Evolutionary conservation across 192 early-diverging fungal genomes (phyloP), one percentile per base, ranked within the genome.

Genomic region (Chytriomyces hyalinus): DNA sequence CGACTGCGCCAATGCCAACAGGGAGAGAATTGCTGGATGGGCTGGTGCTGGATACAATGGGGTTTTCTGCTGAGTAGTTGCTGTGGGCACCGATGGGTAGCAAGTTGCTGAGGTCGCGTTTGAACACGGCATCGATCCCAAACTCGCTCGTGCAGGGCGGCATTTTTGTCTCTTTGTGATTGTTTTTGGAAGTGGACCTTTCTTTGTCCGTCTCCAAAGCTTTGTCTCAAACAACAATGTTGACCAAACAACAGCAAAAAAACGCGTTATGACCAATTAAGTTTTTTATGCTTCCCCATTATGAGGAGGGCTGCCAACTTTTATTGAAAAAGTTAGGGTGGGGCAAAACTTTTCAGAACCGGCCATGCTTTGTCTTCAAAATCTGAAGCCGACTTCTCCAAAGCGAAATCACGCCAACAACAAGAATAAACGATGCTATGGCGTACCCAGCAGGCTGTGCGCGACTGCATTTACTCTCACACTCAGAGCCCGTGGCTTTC

Each of bases 1-100:
- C 71, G 43, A 62, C 15, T 6, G 62, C 60, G 6, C 71, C 71
- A 17, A 47, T 47, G 9, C 59, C 71, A 15, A 62, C 67, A 13
- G 63, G 63, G 24, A 65, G 11, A 6, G 63, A 13, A 15, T 13
- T n/a, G 53, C 11, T 26, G 20, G 15, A 65, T 60, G 15, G 57
- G 22, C 3, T 22, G 15, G 15, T 60, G 15, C 17, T 17, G 1
- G 57, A 60, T 22, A 60, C 57, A n/a, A 5, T 22, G 17, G 57
- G 15, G 22, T 60, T 60, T 4, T 60, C 57, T n/a, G 22, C 1
- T 1, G 57, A 36, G 36, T 36, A 36, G 36, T 36, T 36, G 36
- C 36, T 36, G 4, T 36, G 36, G 36, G 36, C 4, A 36, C 36
- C 36, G 36, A 36, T 2, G 3, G 36, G 36, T 3, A 36, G 36